phyloP scores from a whole-genome alignment of 2,329 filamentous ascomycete species.

The Coniochaeta sp. region DNA sequence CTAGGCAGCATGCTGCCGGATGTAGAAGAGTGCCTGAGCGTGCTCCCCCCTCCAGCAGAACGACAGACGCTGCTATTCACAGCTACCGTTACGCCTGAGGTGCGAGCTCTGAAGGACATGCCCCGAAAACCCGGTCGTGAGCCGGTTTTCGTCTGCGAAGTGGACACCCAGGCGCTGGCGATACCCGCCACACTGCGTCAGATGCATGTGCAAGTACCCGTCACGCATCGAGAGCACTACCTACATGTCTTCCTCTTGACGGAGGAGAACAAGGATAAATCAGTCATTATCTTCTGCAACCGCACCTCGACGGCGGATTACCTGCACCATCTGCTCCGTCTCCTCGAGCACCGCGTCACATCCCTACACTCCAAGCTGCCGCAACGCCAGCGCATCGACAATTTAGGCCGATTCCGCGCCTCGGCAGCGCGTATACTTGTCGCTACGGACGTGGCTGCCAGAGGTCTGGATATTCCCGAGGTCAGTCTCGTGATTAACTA shows the following conservation, averaged over 20 bases:
- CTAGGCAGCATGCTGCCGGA: conserved; percentile 90
- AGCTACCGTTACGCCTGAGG: conserved; percentile 88
- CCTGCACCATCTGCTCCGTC: conserved; percentile 77
- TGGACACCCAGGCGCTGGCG: conserved; percentile 66
- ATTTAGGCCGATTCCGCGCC: conserved; percentile 86
- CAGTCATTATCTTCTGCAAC: conserved; percentile 91
- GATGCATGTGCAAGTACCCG: conserved; percentile 78
- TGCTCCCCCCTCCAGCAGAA: conserved; percentile 66
- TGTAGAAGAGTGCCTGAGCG: conserved; percentile 78
- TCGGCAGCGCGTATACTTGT: conserved; percentile 83
- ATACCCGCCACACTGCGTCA: conserved; percentile 77
- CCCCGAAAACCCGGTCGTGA: conserved; percentile 61
- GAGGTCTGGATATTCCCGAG: conserved; percentile 91
- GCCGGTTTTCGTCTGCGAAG: conserved; percentile 82
- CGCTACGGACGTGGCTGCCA: conserved; percentile 88
- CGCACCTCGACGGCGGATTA: conserved; percentile 81
- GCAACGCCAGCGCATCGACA: conserved; percentile 77
- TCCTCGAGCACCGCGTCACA: conserved; percentile 84
- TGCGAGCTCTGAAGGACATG: conserved; percentile 75
- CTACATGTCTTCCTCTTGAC: conserved; percentile 84
- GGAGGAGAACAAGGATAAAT: conserved; percentile 64
- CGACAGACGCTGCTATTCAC: conserved; percentile 96
- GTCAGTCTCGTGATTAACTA: conserved; percentile 90
- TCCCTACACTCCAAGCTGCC: conserved; percentile 82
- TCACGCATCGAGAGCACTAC: conserved; percentile 92